phyloP scores from a whole-genome alignment of 2,329 filamentous ascomycete genomes.

The Aspergillus sp. region DNA sequence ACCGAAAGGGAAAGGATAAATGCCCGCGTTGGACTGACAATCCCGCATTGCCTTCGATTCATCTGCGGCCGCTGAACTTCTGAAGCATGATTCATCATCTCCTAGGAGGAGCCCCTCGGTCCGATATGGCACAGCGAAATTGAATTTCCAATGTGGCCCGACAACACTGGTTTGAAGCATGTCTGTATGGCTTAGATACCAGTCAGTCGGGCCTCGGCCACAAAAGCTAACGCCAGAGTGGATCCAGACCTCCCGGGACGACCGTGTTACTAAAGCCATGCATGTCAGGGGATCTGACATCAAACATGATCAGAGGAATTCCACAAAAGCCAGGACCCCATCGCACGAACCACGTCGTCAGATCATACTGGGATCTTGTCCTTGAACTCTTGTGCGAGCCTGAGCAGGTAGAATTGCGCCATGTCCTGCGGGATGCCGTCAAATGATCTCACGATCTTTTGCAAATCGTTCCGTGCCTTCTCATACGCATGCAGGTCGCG shows the following conservation, averaged over 20 bases:
- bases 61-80: too few species aligned
- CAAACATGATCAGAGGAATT: background rate
- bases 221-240: background rate
- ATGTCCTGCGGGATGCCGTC: conserved; percentile 62
- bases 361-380: conserved; percentile 15
- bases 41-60: too few species aligned
- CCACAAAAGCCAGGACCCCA: background rate
- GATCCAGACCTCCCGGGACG: background rate
- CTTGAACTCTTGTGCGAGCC: conserved; percentile 68
- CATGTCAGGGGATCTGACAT: background rate
- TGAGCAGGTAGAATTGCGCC: conserved; percentile 70
- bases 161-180: background rate
- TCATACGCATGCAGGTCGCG: conserved; percentile 82
- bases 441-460: conserved; percentile 55
- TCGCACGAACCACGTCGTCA: background rate
- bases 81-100: too few species aligned
- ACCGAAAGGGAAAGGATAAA: too few species aligned
- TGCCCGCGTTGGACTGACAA: too few species aligned
- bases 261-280: background rate
- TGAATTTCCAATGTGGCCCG: background rate
- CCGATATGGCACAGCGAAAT: background rate
- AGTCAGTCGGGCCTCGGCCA: background rate
- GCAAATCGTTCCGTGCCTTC: conserved; percentile 71
- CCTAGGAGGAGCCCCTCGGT: too few species aligned
- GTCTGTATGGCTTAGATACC: background rate